These are phyloP conservation scores for Hansenula lynferdii DNA, from an alignment of 1,139 yeast species.

Conservation along the genomic window DNA sequence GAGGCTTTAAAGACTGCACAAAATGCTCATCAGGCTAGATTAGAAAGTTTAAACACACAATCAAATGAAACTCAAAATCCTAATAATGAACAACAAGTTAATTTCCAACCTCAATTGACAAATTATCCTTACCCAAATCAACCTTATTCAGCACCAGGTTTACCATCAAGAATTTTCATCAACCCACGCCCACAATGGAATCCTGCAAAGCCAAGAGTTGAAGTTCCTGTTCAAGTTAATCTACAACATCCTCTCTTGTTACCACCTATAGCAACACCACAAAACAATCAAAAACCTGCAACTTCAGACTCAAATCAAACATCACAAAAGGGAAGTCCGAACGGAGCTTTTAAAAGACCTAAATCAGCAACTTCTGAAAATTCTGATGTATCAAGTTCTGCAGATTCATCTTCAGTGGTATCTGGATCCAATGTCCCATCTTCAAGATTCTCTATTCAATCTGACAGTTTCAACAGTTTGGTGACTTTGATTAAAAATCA, in stretches of 20 bases:
- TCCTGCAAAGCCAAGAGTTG: not conserved
- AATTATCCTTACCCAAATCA: not conserved
- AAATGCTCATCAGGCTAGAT: constrained; percentile 22
- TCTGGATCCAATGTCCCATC: not conserved
- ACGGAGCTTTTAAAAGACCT: constrained; percentile 1
- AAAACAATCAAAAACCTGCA: not conserved
- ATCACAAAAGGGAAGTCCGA: not conserved
- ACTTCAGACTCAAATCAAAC: not conserved
- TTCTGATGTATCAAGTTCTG: constrained; percentile 1
- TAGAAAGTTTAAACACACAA: constrained; percentile 15
- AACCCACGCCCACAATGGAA: not conserved
- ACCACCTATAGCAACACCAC: not conserved
- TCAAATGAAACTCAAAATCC: no score
- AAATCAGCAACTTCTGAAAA: constrained; percentile 1
- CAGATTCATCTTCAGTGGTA: constrained; percentile 4
- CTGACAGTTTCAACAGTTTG: constrained; percentile 13
- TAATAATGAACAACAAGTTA: constrained; percentile 11
- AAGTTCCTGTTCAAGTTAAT: not conserved
- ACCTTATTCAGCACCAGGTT: constrained; percentile 1
- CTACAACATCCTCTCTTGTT: not conserved
- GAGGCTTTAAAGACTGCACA: constrained; percentile 50
- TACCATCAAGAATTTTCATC: constrained; percentile 1
- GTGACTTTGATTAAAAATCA: constrained; percentile 13
- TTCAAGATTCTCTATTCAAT: constrained; percentile 12
- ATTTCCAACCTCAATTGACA: not conserved